Conservation (phyloP, 768 basidiomycete species). For the Chlorophyllum brunneum region DNA sequence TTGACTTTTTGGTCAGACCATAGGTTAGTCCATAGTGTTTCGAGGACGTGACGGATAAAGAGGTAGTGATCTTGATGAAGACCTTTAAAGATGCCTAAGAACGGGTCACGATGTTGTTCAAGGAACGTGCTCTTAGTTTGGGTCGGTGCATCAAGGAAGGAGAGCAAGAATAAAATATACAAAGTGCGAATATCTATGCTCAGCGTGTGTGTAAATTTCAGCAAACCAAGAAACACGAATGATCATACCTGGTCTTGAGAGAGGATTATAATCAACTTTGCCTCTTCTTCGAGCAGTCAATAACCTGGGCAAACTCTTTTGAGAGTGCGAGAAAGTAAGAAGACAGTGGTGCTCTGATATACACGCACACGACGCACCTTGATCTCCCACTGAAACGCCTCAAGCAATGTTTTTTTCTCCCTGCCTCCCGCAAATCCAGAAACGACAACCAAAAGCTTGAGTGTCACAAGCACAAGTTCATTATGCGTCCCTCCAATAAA, state of each 20-base stretch:
- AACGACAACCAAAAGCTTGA: constrained; percentile 62
- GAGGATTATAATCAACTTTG: constrained; percentile 38
- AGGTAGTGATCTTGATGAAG: constrained; percentile 61
- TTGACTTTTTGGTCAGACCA: constrained; percentile 74
- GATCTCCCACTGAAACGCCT: constrained; percentile 74
- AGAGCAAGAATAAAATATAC: constrained; percentile 68
- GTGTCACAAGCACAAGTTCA: constrained; percentile 60
- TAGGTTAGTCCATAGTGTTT: constrained; percentile 71
- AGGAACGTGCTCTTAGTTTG: constrained; percentile 62
- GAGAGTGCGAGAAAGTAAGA: neutral
- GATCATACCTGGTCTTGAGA: constrained; percentile 54
- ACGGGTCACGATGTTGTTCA: constrained; percentile 64
- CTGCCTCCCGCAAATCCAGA: constrained; percentile 62
- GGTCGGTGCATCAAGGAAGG: constrained; percentile 55
- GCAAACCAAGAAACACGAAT: neutral
- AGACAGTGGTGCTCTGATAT: constrained; percentile 6
- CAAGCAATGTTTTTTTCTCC: constrained; percentile 59
- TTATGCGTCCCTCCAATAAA: constrained; percentile 60
- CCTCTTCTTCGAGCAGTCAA: constrained; percentile 66
- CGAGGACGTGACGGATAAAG: constrained; percentile 61
- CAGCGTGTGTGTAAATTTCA: neutral
- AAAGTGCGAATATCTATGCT: constrained; percentile 80
- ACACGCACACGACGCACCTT: constrained; percentile 43
- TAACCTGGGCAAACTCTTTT: constrained; percentile 63
- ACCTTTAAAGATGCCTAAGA: constrained; percentile 72